These are phyloP conservation scores for Primulina eburnea DNA, from an alignment of 257 asterid genomes.

Conservation along the genomic window DNA sequence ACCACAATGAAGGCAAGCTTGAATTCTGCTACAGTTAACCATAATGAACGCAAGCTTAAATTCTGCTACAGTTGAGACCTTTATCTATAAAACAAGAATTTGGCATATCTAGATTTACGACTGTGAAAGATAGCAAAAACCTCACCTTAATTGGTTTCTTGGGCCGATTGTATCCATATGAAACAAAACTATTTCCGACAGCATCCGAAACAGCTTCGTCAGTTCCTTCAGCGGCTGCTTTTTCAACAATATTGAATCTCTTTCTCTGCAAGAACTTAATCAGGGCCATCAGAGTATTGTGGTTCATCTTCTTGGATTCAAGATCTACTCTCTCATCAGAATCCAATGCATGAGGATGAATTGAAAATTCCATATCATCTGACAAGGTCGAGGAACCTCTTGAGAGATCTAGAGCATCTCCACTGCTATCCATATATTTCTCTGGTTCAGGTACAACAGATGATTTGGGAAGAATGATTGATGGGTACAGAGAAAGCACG, in stretches of 20 bases:
- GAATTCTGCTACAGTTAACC: not conserved
- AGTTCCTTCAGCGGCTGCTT: conserved; percentile 97
- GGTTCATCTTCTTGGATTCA: conserved; percentile 88
- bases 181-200: conserved; percentile 67
- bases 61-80: not conserved
- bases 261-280: conserved; percentile 88
- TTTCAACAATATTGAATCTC: conserved; percentile 72
- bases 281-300: conserved; percentile 95
- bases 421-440: conserved; percentile 58
- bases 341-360: conserved; percentile 45
- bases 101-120: conserved; percentile 5
- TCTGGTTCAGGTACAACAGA: conserved; percentile 80
- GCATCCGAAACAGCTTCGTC: conserved; percentile 99
- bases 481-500: conserved; percentile 81
- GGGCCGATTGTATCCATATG: conserved; percentile 61
- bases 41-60: not conserved
- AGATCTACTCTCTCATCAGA: conserved; percentile 68
- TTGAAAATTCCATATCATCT: conserved; percentile 72
- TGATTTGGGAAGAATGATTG: conserved; percentile 79
- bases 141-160: conserved; percentile 69
- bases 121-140: conserved; percentile 22
- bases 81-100: not conserved
- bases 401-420: conserved; percentile 64
- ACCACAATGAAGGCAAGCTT: not conserved
- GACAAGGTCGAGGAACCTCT: conserved; percentile 87